Evolutionary conservation across 2,329 filamentous ascomycete genomes (phyloP).

Genomic region (Cytospora chrysosperma): DNA sequence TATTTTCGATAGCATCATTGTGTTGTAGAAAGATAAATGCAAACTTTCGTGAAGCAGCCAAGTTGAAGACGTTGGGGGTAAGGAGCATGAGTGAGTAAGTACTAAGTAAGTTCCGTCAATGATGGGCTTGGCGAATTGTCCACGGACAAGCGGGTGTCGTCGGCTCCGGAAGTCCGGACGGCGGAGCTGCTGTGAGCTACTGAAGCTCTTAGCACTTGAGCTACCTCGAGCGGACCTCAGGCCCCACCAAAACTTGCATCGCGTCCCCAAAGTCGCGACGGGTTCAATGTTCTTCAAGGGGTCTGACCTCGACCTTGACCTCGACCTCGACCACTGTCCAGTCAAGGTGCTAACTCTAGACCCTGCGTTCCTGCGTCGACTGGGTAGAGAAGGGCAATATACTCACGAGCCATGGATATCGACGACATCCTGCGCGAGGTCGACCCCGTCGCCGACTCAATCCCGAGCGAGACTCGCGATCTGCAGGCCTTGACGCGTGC

Average conservation of each 20-base stretch:
- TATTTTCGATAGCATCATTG: not conserved
- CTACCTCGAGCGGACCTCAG: too few species aligned
- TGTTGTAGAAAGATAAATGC: not conserved
- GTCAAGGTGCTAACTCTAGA: not conserved
- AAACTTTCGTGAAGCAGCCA: not conserved
- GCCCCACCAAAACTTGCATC: not conserved
- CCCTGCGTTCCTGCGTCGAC: not conserved
- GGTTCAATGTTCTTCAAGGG: not conserved
- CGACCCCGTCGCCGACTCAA: slow-evolving; percentile 55
- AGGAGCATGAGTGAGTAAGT: too few species aligned
- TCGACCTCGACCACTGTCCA: not conserved
- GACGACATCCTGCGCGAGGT: slow-evolving; percentile 77
- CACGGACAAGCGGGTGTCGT: not conserved
- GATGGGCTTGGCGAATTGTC: not conserved
- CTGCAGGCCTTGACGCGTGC: slow-evolving; percentile 85
- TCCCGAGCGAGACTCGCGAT: slow-evolving; percentile 66
- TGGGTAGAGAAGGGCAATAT: not conserved
- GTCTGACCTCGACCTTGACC: not conserved
- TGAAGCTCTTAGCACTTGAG: too few species aligned
- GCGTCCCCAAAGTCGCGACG: not conserved
- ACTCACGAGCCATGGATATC: slow-evolving; percentile 62
- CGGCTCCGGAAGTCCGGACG: not conserved
- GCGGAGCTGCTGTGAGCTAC: not conserved
- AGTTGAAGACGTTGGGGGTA: not conserved
- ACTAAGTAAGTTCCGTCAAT: too few species aligned